Evolutionary conservation across 139 green algal species (phyloP), one percentile per base, ranked within the genome.

Genomic region (Chlamydomonas urium): DNA sequence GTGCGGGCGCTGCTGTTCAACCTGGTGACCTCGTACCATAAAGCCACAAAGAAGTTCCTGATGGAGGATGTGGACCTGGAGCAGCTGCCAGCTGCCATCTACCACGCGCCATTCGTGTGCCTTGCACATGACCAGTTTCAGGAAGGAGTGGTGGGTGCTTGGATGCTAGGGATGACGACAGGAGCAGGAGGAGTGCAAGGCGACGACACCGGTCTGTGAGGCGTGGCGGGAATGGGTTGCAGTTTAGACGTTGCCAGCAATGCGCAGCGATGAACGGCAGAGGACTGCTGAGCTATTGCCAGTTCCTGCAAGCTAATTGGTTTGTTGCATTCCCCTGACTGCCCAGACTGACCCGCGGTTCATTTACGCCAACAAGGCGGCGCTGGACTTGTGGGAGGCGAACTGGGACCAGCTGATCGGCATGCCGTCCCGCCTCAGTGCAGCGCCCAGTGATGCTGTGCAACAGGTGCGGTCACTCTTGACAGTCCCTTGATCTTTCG

Each of bases 81-180:
- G 2, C 24, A 66, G n/a, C 72, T 84, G n/a, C 26, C 78, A 2
- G 50, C 73, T 2, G 81, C 75, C 10, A 56, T 85, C 2, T 87
- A 76, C 78, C 67, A 74, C 10, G 81, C 78, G n/a, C 75, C 78
- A 24, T 84, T 87, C 31, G 78, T 59, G 8, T 63, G 71, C 50
- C n/a, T 87, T 5, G 73, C 68, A 0, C 81, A 84, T 66, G 72
- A 84, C 75, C 66, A 48, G 14, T 85, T 85, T 63, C 72, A 82
- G 47, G 23, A 32, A 38, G 66, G 45, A 29, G 45, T 63, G 65
- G 65, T 71, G 38, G 28, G 37, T 63, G 53, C n/a, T n/a, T n/a
- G n/a, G n/a, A n/a, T n/a, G n/a, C n/a, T n/a, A n/a, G n/a, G n/a
- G n/a, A n/a, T n/a, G n/a, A n/a, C n/a, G n/a, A n/a, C n/a, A n/a